These are phyloP conservation scores for Phytopythium boreale DNA, from an alignment of 352 stramenopile genomes.

Conservation along the genomic window DNA sequence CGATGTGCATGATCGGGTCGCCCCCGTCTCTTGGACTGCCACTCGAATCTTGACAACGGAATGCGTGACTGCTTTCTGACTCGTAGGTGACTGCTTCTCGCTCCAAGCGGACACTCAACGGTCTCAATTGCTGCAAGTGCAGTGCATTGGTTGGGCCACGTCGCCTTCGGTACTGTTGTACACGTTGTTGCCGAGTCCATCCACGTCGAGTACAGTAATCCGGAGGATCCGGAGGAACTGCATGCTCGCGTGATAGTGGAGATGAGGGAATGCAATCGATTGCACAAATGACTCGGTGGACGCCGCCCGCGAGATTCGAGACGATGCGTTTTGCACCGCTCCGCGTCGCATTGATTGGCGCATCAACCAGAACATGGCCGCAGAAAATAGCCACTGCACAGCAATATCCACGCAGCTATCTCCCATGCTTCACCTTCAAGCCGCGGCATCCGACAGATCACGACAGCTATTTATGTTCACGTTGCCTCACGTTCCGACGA, in stretches of 20 bases:
- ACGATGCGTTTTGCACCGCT: not conserved
- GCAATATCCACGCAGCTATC: not conserved
- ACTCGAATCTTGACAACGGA: not conserved
- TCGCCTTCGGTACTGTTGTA: too few relatives aligned
- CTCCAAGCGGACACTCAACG: not conserved
- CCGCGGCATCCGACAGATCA: not conserved
- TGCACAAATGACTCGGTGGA: not conserved
- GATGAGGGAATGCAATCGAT: not conserved
- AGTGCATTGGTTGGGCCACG: too few relatives aligned
- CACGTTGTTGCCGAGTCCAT: too few relatives aligned
- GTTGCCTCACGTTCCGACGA: not conserved
- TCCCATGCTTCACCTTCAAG: not conserved
- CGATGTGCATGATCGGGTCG: constrained; percentile 2
- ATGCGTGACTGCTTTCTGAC: not conserved
- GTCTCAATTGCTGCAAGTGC: not conserved
- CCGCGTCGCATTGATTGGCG: not conserved
- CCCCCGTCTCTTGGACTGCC: not conserved
- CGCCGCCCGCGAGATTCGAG: not conserved
- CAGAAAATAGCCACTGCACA: not conserved
- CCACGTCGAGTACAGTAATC: too few relatives aligned
- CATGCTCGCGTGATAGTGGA: not conserved
- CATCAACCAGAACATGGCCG: not conserved
- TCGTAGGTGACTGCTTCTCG: not conserved
- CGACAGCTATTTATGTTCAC: not conserved
- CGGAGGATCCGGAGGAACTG: not conserved